Conservation (phyloP, 164 flowering plant genomes). For the Stephania japonica region DNA sequence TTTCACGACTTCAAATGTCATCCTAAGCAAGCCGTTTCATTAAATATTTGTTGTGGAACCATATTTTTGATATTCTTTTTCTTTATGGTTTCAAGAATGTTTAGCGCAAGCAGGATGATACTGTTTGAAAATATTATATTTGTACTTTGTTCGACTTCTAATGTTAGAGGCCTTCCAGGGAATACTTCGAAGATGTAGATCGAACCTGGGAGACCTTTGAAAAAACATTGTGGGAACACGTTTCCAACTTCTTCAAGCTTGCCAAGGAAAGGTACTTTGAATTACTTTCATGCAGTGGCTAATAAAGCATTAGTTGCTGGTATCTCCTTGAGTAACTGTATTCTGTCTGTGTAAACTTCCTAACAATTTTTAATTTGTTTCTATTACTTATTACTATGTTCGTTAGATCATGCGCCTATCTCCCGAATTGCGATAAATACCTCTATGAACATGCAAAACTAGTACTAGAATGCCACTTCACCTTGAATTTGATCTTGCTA, state of each 20-base stretch:
- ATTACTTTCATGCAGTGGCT: background rate
- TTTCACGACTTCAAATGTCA: background rate
- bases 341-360: background rate
- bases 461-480: background rate
- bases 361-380: background rate
- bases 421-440: background rate
- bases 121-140: constrained; percentile 1
- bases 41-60: background rate
- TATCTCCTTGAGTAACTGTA: background rate
- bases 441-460: background rate
- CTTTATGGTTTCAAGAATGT: background rate
- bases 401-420: background rate
- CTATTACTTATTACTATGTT: background rate
- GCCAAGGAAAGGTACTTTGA: constrained; percentile 86
- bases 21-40: background rate
- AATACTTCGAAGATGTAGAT: constrained; percentile 98
- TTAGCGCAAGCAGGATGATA: background rate
- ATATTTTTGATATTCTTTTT: background rate
- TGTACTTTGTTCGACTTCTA: background rate
- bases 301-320: background rate
- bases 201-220: constrained; percentile 98
- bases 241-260: constrained; percentile 76
- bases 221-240: constrained; percentile 85
- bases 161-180: constrained; percentile 37
- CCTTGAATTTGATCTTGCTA: background rate